Conservation (phyloP, 1,139 yeast genomes). For the Yamadazyma epiphylla region DNA sequence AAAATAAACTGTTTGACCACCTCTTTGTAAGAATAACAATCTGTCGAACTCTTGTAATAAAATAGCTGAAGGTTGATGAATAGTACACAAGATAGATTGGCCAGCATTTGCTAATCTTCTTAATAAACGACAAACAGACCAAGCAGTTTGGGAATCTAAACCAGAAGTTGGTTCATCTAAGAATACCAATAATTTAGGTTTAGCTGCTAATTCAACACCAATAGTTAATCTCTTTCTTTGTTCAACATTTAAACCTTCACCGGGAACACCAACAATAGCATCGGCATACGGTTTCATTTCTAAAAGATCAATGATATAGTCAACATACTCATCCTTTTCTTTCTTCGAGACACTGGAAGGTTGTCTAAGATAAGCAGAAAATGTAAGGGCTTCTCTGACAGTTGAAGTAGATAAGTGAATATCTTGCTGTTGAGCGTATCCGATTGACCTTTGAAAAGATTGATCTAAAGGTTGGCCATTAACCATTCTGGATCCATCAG, state of each 20-base stretch:
- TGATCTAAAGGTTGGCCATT: constrained; percentile 31
- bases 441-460: constrained; percentile 39
- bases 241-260: constrained; percentile 39
- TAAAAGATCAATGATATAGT: constrained; percentile 32
- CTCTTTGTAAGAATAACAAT: constrained; percentile 63
- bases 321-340: constrained; percentile 34
- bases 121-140: constrained; percentile 78
- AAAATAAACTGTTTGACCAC: constrained; percentile 77
- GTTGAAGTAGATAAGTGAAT: constrained; percentile 34
- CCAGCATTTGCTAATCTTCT: constrained; percentile 73
- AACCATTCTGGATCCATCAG: constrained; percentile 33
- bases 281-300: constrained; percentile 33
- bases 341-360: constrained; percentile 22
- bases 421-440: constrained; percentile 41
- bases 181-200: constrained; percentile 33
- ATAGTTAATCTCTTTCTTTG: constrained; percentile 35
- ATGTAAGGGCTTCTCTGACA: constrained; percentile 36
- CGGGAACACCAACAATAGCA: constrained; percentile 37
- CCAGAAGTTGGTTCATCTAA: constrained; percentile 41
- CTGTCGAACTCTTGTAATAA: constrained; percentile 75
- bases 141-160: constrained; percentile 87
- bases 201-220: constrained; percentile 40
- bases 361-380: constrained; percentile 36
- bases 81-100: constrained; percentile 78
- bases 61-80: constrained; percentile 78